Conservation (phyloP, 768 basidiomycete species). For the Pleurotus pulmonarius region DNA sequence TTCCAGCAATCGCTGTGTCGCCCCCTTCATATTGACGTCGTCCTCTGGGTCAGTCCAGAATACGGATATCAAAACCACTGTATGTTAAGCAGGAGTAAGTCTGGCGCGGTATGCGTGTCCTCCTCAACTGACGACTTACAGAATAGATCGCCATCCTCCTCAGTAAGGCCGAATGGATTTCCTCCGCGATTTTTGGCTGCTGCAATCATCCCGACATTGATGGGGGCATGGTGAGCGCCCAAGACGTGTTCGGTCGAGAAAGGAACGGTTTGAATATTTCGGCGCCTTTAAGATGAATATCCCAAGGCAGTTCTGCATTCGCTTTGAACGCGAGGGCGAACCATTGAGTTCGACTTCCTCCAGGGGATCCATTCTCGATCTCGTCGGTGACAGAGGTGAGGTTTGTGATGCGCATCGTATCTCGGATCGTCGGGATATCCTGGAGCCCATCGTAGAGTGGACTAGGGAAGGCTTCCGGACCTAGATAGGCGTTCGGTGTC, state of each 20-base stretch:
- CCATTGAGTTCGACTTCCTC: background rate
- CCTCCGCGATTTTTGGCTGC: conserved; percentile 6
- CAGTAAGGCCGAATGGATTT: conserved; percentile 4
- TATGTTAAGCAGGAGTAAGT: background rate
- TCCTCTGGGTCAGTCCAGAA: conserved; percentile 10
- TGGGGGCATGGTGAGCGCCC: conserved; percentile 1
- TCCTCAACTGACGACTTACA: conserved; percentile 2
- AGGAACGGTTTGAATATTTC: background rate
- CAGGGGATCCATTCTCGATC: background rate
- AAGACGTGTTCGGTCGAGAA: background rate
- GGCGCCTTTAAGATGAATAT: background rate
- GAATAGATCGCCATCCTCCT: conserved; percentile 9
- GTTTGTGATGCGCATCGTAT: background rate
- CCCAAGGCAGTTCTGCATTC: background rate
- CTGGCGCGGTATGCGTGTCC: too few species aligned
- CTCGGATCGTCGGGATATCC: background rate
- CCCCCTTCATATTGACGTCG: conserved; percentile 3
- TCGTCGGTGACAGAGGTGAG: conserved; percentile 1
- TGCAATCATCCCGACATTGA: conserved; percentile 2
- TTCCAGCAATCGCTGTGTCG: background rate
- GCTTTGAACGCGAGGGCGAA: background rate
- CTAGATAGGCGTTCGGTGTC: background rate
- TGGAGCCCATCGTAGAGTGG: background rate
- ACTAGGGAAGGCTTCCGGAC: background rate
- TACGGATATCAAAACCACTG: background rate